Percentiles rank a stretch among this genome's conserved stretches.
These are phyloP conservation scores for Trichoderma aggressivum DNA, from an alignment of 2,329 filamentous ascomycete genomes.

Conservation along the genomic window DNA sequence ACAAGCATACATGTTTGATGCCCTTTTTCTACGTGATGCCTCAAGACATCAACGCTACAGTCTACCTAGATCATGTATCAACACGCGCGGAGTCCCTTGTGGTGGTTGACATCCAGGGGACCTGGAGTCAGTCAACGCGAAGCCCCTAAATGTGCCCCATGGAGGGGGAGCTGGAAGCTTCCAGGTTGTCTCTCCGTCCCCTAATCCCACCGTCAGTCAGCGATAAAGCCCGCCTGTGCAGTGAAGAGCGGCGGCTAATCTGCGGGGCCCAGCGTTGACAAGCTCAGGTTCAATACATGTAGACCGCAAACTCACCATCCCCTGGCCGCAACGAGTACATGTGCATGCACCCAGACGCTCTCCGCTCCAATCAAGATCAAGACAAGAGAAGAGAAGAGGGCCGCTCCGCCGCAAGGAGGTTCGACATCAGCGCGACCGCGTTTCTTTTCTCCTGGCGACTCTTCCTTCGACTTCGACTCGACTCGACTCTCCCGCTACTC, in stretches of 20 bases:
- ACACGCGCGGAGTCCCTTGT: too few relatives aligned
- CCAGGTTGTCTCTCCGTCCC: background rate
- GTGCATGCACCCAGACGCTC: background rate
- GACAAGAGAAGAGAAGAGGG: constrained; percentile 13
- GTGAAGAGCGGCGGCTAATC: constrained; percentile 5
- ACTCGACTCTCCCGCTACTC: background rate
- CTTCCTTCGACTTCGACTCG: background rate
- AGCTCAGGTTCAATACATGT: too few relatives aligned
- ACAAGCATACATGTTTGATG: background rate
- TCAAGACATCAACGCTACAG: too few relatives aligned
- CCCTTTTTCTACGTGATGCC: background rate
- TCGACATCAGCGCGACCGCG: constrained; percentile 24
- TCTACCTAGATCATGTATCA: too few relatives aligned
- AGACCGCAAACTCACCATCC: constrained; percentile 16
- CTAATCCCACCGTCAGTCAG: background rate
- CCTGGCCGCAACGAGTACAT: background rate
- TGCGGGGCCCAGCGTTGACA: constrained; percentile 3
- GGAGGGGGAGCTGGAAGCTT: background rate
- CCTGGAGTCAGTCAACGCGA: background rate
- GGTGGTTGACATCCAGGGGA: background rate
- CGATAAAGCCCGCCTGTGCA: background rate
- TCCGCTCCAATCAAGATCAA: constrained; percentile 19
- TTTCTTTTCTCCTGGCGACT: constrained; percentile 13
- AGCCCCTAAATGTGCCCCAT: background rate
- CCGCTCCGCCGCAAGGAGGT: constrained; percentile 11